These are phyloP conservation scores for Mariannaea sp. DNA, from an alignment of 2,329 filamentous ascomycete species.

Conservation along the genomic window DNA sequence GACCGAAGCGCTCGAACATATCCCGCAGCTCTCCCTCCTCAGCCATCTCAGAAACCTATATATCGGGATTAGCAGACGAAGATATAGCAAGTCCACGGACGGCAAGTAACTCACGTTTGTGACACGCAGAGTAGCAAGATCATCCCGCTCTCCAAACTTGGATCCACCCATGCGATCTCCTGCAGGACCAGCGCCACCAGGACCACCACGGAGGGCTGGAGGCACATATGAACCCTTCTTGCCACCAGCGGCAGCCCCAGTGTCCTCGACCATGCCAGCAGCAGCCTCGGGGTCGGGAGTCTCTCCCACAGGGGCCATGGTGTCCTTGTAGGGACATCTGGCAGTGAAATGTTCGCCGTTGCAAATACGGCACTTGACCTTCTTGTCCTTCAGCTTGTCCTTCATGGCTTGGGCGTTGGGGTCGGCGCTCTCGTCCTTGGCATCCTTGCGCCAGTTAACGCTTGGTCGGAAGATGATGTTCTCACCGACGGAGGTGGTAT, in stretches of 20 bases:
- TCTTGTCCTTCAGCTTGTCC: conserved; percentile 94
- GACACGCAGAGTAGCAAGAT: conserved; percentile 92
- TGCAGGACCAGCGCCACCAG: conserved; percentile 53
- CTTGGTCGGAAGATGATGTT: conserved; percentile 97
- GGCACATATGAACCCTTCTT: conserved; percentile 90
- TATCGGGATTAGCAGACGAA: conserved; percentile 35
- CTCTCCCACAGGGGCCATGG: conserved; percentile 86
- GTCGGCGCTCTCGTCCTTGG: conserved; percentile 78
- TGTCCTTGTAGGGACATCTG: conserved; percentile 99
- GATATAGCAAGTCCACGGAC: background rate
- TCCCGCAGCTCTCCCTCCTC: conserved; percentile 95
- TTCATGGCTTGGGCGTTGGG: conserved; percentile 75
- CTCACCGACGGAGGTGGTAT: conserved; percentile 93
- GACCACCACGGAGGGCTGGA: conserved; percentile 81
- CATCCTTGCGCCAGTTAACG: conserved; percentile 91
- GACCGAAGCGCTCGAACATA: conserved; percentile 97
- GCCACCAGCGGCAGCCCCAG: conserved; percentile 56
- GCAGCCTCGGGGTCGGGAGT: conserved; percentile 58
- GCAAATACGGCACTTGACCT: conserved; percentile 99
- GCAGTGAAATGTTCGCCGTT: conserved; percentile 99
- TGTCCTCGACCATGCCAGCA: conserved; percentile 59
- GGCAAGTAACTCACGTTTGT: conserved; percentile 85
- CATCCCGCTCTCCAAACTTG: conserved; percentile 92
- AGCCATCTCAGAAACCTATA: conserved; percentile 90
- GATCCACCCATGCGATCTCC: conserved; percentile 81